Conservation (phyloP, 1,139 yeast genomes). For the Williopsis jadinii region DNA sequence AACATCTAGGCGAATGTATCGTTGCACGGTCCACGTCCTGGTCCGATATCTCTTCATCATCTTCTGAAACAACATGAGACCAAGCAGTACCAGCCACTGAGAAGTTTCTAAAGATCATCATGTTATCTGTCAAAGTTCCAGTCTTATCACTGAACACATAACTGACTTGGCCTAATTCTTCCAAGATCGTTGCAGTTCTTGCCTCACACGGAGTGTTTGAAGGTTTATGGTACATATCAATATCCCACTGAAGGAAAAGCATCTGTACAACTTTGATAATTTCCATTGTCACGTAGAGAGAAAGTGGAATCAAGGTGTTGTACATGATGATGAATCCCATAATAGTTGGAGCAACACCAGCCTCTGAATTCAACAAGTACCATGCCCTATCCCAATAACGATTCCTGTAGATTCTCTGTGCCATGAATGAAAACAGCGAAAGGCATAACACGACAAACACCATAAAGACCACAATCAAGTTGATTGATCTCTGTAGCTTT, state of each 20-base stretch:
- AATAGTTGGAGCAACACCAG: conserved; percentile 82
- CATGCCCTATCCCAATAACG: conserved; percentile 47
- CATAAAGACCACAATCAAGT: conserved; percentile 81
- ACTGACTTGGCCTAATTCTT: conserved; percentile 94
- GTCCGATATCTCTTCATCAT: conserved; percentile 6
- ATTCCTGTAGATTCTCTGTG: conserved; percentile 50
- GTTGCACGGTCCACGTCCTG: conserved; percentile 5
- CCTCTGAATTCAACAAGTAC: conserved; percentile 71
- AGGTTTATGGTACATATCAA: conserved; percentile 86
- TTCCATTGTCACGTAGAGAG: conserved; percentile 95
- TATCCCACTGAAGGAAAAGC: conserved; percentile 74
- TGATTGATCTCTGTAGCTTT: conserved; percentile 74
- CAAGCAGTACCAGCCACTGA: conserved; percentile 85
- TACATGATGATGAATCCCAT: conserved; percentile 98
- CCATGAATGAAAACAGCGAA: conserved; percentile 79
- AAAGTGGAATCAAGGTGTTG: conserved; percentile 90
- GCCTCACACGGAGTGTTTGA: conserved; percentile 92
- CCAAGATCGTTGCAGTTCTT: conserved; percentile 89
- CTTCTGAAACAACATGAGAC: conserved; percentile 62
- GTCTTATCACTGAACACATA: conserved; percentile 95
- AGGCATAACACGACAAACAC: conserved; percentile 70
- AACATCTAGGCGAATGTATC: conserved; percentile 18
- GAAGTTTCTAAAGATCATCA: conserved; percentile 80
- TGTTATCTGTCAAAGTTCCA: conserved; percentile 90
- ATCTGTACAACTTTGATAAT: conserved; percentile 86